A percentile compares a stretch with the other conserved stretches of the same genome.
Conservation (phyloP, 306 rosid species). For the Ammopiptanthus mongolicus region DNA sequence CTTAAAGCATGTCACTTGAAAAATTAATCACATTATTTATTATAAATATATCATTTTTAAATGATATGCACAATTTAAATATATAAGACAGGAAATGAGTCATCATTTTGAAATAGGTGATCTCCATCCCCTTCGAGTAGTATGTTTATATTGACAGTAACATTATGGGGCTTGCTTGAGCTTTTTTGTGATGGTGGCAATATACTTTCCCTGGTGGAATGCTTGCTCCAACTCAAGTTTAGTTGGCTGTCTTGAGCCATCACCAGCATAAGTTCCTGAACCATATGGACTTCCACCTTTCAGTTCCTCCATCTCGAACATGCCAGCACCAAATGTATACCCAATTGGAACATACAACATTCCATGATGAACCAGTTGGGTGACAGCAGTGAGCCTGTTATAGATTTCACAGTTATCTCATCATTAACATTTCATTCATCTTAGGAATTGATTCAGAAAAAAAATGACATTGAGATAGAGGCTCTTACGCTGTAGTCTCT, state of each 20-base stretch:
- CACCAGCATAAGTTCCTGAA: conserved; percentile 64
- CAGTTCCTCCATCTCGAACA: conserved; percentile 65
- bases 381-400: conserved; percentile 58
- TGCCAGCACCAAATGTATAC: conserved; percentile 64
- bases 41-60: no score
- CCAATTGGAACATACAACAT: conserved; percentile 68
- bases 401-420: neutral
- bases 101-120: no score
- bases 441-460: neutral
- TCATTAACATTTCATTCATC: neutral
- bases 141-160: no score
- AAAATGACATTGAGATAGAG: neutral
- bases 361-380: conserved; percentile 76
- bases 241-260: conserved; percentile 67
- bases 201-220: conserved; percentile 63
- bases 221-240: conserved; percentile 65
- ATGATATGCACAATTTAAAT: no score
- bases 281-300: conserved; percentile 80
- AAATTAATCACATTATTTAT: no score
- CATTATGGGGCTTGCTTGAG: conserved; percentile 54
- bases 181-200: conserved; percentile 61
- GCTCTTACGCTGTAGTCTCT: conserved; percentile 79
- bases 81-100: no score
- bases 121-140: no score
- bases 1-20: no score